Evolutionary conservation across 2,329 filamentous ascomycete genomes (phyloP).

Genomic region (Nigrospora osmanthi): DNA sequence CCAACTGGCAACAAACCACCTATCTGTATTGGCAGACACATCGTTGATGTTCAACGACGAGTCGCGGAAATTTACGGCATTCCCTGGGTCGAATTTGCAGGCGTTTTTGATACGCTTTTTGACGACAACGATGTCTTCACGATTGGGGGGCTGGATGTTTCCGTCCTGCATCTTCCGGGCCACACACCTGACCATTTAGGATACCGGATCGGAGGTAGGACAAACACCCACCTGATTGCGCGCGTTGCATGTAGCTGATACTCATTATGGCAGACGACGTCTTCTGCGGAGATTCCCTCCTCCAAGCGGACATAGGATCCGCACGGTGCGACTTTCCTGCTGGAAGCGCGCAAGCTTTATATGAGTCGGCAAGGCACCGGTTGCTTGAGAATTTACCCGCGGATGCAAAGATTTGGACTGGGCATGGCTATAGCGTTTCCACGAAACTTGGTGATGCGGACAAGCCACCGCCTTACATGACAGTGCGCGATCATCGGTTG

Average conservation of each 20-base stretch:
- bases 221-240: too few species aligned
- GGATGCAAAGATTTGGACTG: conserved; percentile 41
- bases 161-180: conserved; percentile 47
- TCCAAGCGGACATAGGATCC: conserved; percentile 31
- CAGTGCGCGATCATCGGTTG: conserved; percentile 34
- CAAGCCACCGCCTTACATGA: conserved; percentile 30
- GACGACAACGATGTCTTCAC: conserved; percentile 44
- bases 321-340: conserved; percentile 44
- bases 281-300: conserved; percentile 34
- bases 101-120: conserved; percentile 44
- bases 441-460: conserved; percentile 2
- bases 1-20: conserved; percentile 24
- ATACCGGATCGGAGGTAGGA: conserved; percentile 41
- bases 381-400: conserved; percentile 31
- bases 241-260: too few species aligned
- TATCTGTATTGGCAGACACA: conserved; percentile 49
- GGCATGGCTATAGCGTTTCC: conserved; percentile 44
- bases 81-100: conserved; percentile 28
- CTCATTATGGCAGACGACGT: conserved; percentile 21
- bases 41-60: conserved; percentile 39
- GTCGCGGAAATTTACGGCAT: conserved; percentile 44
- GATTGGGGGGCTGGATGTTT: conserved; percentile 37
- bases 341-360: conserved; percentile 36
- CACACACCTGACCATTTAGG: conserved; percentile 55
- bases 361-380: conserved; percentile 27